phyloP scores from a whole-genome alignment of 176 grass and related monocot genomes.

The Neostapfia colusana region DNA sequence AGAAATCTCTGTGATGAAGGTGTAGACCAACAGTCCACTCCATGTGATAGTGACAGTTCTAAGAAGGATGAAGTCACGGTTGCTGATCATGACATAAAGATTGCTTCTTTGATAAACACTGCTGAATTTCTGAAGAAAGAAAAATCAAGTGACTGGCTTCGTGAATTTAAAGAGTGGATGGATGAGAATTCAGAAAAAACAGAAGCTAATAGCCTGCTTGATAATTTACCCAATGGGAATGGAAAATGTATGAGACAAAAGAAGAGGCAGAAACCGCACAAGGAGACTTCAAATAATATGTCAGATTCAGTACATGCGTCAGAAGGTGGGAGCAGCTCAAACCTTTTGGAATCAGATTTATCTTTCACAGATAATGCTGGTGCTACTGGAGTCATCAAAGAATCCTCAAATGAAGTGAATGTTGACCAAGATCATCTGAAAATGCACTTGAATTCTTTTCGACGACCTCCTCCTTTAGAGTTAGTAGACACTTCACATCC shows the following conservation, averaged over 20 bases:
- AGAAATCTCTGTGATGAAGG: slow-evolving; percentile 58
- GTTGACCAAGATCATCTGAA: slow-evolving; percentile 12
- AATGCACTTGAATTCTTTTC: slow-evolving; percentile 44
- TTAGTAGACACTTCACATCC: slow-evolving; percentile 31
- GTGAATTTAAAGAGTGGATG: slow-evolving; percentile 96
- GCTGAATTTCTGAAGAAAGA: slow-evolving; percentile 93
- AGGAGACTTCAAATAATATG: slow-evolving; percentile 35
- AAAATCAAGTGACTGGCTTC: slow-evolving; percentile 73
- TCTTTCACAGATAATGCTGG: slow-evolving; percentile 54
- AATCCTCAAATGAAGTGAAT: slow-evolving; percentile 43
- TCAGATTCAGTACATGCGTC: slow-evolving; percentile 38
- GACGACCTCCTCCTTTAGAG: slow-evolving; percentile 44
- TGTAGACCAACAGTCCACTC: slow-evolving; percentile 63
- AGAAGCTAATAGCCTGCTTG: slow-evolving; percentile 39
- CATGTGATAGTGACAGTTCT: slow-evolving; percentile 67
- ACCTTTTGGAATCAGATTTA: slow-evolving; percentile 51
- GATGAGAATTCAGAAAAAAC: slow-evolving; percentile 59
- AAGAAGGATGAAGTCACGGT: slow-evolving; percentile 74
- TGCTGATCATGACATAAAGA: slow-evolving; percentile 59
- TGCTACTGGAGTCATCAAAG: slow-evolving; percentile 39
- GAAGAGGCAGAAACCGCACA: slow-evolving; percentile 50
- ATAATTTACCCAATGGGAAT: slow-evolving; percentile 47
- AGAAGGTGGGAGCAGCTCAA: slow-evolving; percentile 48
- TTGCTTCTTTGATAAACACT: slow-evolving; percentile 66
- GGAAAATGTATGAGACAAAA: slow-evolving; percentile 49